Conservation (phyloP, 1,139 yeast species). For the Schwanniomyces etchellsii region DNA sequence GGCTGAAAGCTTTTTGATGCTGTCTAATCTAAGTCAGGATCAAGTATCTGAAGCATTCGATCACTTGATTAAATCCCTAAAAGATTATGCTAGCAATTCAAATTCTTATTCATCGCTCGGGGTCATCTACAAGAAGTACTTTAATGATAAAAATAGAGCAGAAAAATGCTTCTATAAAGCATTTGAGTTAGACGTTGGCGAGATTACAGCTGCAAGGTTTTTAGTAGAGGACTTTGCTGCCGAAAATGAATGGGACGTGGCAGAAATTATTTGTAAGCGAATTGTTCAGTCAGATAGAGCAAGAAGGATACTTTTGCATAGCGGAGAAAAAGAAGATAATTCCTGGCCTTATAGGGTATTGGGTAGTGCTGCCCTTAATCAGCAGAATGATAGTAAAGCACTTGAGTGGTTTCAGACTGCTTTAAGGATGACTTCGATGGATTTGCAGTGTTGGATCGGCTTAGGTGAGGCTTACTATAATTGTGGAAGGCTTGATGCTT, state of each 20-base stretch:
- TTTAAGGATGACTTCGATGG: constrained; percentile 59
- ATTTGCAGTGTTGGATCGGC: constrained; percentile 84
- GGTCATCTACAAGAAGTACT: constrained; percentile 51
- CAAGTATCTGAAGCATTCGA: constrained; percentile 42
- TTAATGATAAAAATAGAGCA: constrained; percentile 61
- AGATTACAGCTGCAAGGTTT: constrained; percentile 66
- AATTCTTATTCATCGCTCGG: constrained; percentile 83
- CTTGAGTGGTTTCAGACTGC: constrained; percentile 88
- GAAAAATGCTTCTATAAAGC: constrained; percentile 87
- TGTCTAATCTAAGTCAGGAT: constrained; percentile 14
- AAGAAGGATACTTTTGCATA: constrained; percentile 41
- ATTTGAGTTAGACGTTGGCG: constrained; percentile 78
- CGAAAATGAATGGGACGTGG: constrained; percentile 76
- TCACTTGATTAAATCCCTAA: constrained; percentile 56
- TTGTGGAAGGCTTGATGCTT: constrained; percentile 84
- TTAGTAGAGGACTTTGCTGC: constrained; percentile 65
- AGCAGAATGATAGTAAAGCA: constrained; percentile 71
- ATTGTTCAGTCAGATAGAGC: constrained; percentile 61
- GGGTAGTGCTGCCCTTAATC: constrained; percentile 73
- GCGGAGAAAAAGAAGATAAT: constrained; percentile 26
- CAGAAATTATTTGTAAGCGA: constrained; percentile 65
- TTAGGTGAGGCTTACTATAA: constrained; percentile 87
- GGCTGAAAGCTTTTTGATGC: constrained; percentile 48
- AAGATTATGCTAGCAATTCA: constrained; percentile 59
- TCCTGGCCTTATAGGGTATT: constrained; percentile 87